Base-by-base conservation (phyloP, 768 basidiomycete species). In the Phylloporus scabripes region DNA sequence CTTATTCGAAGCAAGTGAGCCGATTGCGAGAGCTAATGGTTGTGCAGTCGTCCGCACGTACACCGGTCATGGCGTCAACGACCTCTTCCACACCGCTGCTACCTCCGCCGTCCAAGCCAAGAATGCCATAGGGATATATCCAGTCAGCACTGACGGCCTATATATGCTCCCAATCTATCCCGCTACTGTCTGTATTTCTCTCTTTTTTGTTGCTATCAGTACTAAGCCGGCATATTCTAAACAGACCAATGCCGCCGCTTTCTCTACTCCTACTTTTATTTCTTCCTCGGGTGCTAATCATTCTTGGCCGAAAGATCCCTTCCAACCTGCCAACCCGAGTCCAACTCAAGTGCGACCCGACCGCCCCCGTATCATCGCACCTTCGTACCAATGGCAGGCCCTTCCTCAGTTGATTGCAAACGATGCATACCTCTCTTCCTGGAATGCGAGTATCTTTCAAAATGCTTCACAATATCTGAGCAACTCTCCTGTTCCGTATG, bases 11-110 rank as follows among this genome's bases (percentile, higher is more conserved):
- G 26, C 26, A 28, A 88, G 90, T 58, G 96, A 98, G 64, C 87
- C 87, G 14, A 75, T 95, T 47, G 89, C 92, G 36, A 83, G 82
- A 48, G 75, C 82, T 14, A 84, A 85, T 49, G 87, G 85, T 5
- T 98, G 92, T 70, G 79, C 88, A n/a, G 87, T 90, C 34, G 92
- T 98, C 29, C 81, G 91, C 60, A 84, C 84, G 24, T 98, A 93
- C 66, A 92, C 88, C 3, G 94, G 91, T 12, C 94, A 95, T 63
- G 92, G 93, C 32, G 79, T 92, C 62, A 85, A 95, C 65, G 72
- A 87, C 49, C 72, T 91, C 52, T 96, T 95, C 76, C 93, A 96
- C 64, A 71, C 70, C 14, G 55, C 58, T 45, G 77, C 75, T 5
- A 81, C 78, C 57, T 77, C 78, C 44, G 80, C 76, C 24, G 75